These are phyloP conservation scores for Polygonum aviculare DNA, from an alignment of 148 eudicot species.

Conservation along the genomic window DNA sequence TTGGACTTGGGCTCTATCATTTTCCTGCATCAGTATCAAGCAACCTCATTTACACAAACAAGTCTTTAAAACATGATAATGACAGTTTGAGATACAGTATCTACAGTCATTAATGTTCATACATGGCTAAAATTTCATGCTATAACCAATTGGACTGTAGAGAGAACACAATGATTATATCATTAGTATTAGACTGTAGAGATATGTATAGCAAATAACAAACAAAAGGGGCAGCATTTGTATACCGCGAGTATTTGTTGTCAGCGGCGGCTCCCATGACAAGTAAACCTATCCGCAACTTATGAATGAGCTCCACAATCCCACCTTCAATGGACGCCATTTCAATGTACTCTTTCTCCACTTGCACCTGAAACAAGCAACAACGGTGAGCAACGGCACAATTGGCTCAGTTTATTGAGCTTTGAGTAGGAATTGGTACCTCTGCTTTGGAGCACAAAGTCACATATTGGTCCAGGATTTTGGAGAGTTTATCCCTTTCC, in stretches of 20 bases:
- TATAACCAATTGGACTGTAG: too few relatives aligned
- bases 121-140: neutral
- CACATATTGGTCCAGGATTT: slow-evolving; percentile 30
- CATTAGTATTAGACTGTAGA: neutral
- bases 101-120: neutral
- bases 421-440: slow-evolving; percentile 21
- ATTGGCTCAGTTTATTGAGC: neutral
- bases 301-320: slow-evolving; percentile 59
- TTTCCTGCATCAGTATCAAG: slow-evolving; percentile 38
- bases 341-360: slow-evolving; percentile 43
- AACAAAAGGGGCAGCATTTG: neutral
- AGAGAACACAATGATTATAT: too few relatives aligned
- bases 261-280: slow-evolving; percentile 93
- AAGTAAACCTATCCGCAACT: slow-evolving; percentile 52
- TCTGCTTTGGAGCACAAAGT: slow-evolving; percentile 33
- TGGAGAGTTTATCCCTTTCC: slow-evolving; percentile 34
- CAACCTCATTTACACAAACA: neutral
- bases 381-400: neutral
- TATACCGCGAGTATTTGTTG: slow-evolving; percentile 53
- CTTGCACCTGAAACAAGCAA: slow-evolving; percentile 26
- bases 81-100: neutral
- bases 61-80: neutral
- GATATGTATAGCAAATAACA: slow-evolving; percentile 1
- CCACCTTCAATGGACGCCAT: slow-evolving; percentile 64
- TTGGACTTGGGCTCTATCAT: slow-evolving; percentile 69